Percentiles rank a stretch among this genome's conserved stretches.
These are phyloP conservation scores for Lactarius sanguifluus DNA, from an alignment of 768 basidiomycete species.

Conservation along the genomic window DNA sequence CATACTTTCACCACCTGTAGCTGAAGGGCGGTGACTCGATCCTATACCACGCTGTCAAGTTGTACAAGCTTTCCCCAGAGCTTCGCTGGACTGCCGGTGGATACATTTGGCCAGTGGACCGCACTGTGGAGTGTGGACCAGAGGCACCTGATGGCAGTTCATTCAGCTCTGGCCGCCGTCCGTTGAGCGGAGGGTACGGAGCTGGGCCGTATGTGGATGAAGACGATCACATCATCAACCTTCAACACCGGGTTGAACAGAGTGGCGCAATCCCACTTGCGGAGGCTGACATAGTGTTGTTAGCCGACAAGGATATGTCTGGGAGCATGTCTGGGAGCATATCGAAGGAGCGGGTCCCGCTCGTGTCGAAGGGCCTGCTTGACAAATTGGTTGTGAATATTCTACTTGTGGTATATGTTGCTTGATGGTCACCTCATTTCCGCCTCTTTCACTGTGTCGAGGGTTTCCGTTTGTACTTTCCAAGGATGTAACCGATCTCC, in stretches of 20 bases:
- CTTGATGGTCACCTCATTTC: slow-evolving; percentile 38
- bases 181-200: slow-evolving; percentile 47
- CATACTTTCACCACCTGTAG: slow-evolving; percentile 39
- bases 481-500: background rate
- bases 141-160: slow-evolving; percentile 43
- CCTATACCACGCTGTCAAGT: slow-evolving; percentile 72
- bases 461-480: slow-evolving; percentile 4
- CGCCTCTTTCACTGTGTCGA: background rate
- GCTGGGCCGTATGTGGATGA: slow-evolving; percentile 42
- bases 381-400: slow-evolving; percentile 76
- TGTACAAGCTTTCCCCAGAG: slow-evolving; percentile 71
- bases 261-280: slow-evolving; percentile 65
- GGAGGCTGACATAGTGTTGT: slow-evolving; percentile 60
- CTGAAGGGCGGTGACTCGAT: slow-evolving; percentile 76
- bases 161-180: slow-evolving; percentile 38
- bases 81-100: slow-evolving; percentile 83
- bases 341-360: slow-evolving; percentile 67
- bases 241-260: slow-evolving; percentile 59
- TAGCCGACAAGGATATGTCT: slow-evolving; percentile 52
- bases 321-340: slow-evolving; percentile 45
- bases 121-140: slow-evolving; percentile 58
- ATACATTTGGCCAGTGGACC: slow-evolving; percentile 76
- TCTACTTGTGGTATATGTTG: slow-evolving; percentile 68
- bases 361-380: slow-evolving; percentile 63
- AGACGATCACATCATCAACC: slow-evolving; percentile 35